Evolutionary conservation across 2,329 filamentous ascomycete species (phyloP).

Genomic region (Fusarium falciforme): DNA sequence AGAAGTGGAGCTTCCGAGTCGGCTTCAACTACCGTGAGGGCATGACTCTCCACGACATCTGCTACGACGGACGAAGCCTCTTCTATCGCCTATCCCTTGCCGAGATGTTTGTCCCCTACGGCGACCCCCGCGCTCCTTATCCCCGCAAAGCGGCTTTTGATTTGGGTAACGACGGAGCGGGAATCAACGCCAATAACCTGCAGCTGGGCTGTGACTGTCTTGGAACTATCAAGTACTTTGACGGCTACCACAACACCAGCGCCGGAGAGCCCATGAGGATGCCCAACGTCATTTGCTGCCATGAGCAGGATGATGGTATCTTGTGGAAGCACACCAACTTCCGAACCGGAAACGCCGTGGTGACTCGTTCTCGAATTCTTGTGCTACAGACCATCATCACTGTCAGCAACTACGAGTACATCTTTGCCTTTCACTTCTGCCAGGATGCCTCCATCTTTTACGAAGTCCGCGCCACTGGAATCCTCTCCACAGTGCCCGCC

Average conservation of each 20-base stretch:
- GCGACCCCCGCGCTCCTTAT: conserved; percentile 60
- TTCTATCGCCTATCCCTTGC: conserved; percentile 72
- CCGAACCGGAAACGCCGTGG: conserved; percentile 65
- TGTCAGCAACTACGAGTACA: conserved; percentile 71
- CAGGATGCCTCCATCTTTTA: conserved; percentile 60
- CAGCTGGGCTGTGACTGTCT: conserved; percentile 70
- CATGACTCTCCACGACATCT: conserved; percentile 74
- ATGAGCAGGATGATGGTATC: conserved; percentile 61
- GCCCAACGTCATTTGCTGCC: conserved; percentile 51
- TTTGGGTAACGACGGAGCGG: conserved; percentile 74
- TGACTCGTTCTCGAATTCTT: conserved; percentile 66
- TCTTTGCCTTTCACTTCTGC: conserved; percentile 59
- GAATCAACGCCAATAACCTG: conserved; percentile 74
- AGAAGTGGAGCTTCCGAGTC: conserved; percentile 75
- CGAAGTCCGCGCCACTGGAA: conserved; percentile 55
- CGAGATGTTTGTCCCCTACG: conserved; percentile 77
- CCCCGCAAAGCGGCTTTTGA: conserved; percentile 77
- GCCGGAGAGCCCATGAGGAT: conserved; percentile 46
- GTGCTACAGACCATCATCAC: conserved; percentile 73
- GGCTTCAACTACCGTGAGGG: conserved; percentile 78
- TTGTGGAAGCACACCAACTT: conserved; percentile 73
- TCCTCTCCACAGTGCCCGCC: conserved; percentile 58
- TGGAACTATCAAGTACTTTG: conserved; percentile 62
- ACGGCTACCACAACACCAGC: conserved; percentile 47
- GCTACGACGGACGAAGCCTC: conserved; percentile 72